Conservation (phyloP, 179 eudicot species). For the Corrigiola litoralis region DNA sequence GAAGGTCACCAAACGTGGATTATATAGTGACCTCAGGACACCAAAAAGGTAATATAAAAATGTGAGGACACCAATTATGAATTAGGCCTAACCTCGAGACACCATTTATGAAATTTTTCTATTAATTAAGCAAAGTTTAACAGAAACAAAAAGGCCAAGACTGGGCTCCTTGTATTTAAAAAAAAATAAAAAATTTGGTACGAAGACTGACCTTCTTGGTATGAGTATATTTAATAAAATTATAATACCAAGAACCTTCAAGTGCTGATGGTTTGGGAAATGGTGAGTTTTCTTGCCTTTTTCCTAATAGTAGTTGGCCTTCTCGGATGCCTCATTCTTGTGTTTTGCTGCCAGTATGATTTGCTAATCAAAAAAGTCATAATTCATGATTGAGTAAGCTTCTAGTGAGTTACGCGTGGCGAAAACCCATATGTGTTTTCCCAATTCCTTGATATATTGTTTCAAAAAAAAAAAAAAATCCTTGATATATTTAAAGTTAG, state of each 20-base stretch:
- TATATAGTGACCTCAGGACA: too few species aligned
- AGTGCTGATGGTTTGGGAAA: neutral
- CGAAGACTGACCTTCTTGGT: neutral
- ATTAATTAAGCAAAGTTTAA: neutral
- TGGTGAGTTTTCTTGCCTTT: conserved; percentile 6
- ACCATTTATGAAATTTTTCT: too few species aligned
- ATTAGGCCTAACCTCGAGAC: too few species aligned
- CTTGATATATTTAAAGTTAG: too few species aligned
- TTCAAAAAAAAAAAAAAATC: neutral
- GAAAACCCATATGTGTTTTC: neutral
- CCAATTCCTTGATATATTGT: too few species aligned
- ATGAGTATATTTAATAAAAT: neutral
- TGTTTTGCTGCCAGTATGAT: conserved; percentile 8
- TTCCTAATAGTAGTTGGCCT: neutral
- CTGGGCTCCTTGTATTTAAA: neutral
- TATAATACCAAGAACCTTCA: neutral
- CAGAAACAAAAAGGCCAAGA: neutral
- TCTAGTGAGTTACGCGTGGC: conserved; percentile 14
- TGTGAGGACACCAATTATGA: too few species aligned
- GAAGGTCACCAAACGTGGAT: too few species aligned
- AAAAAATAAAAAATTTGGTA: neutral
- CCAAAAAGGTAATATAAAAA: too few species aligned
- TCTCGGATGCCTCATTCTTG: conserved; percentile 15
- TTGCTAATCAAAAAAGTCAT: conserved; percentile 11
- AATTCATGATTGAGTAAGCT: conserved; percentile 18